These are phyloP conservation scores for Talaromyces sp. DNA, from an alignment of 2,329 filamentous ascomycete species.

Conservation along the genomic window DNA sequence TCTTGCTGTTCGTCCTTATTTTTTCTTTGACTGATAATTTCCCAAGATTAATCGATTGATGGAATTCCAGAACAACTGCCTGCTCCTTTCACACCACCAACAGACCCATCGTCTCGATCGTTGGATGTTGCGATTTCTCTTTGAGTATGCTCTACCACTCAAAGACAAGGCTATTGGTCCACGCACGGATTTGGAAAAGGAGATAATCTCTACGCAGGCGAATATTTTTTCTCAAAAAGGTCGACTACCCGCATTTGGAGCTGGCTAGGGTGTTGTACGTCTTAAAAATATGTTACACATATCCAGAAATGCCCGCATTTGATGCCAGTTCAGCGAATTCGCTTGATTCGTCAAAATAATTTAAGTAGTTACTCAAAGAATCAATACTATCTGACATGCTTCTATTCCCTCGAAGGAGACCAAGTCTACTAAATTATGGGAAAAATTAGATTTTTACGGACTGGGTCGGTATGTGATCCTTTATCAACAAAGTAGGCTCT, in stretches of 20 bases:
- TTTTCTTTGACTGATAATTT: neutral
- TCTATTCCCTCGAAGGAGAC: neutral
- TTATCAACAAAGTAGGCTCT: neutral
- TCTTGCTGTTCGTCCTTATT: no score
- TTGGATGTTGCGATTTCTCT: constrained; percentile 2
- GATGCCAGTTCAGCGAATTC: neutral
- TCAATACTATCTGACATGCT: neutral
- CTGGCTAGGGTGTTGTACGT: neutral
- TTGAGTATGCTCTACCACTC: neutral
- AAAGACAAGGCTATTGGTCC: neutral
- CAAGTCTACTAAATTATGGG: neutral
- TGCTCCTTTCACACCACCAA: neutral
- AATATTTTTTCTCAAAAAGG: neutral
- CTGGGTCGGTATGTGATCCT: neutral
- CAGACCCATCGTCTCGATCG: constrained; percentile 1
- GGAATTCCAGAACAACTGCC: neutral
- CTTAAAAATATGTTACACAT: neutral
- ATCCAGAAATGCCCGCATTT: neutral
- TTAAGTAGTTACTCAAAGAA: neutral
- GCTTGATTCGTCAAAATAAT: neutral
- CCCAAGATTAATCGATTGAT: neutral
- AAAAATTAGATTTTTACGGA: neutral
- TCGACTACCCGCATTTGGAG: neutral
- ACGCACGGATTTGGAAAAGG: neutral
- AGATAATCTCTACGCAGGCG: neutral